Evolutionary conservation across 1,284 basidiomycete species (phyloP).

Genomic region (Trametes versicolor): DNA sequence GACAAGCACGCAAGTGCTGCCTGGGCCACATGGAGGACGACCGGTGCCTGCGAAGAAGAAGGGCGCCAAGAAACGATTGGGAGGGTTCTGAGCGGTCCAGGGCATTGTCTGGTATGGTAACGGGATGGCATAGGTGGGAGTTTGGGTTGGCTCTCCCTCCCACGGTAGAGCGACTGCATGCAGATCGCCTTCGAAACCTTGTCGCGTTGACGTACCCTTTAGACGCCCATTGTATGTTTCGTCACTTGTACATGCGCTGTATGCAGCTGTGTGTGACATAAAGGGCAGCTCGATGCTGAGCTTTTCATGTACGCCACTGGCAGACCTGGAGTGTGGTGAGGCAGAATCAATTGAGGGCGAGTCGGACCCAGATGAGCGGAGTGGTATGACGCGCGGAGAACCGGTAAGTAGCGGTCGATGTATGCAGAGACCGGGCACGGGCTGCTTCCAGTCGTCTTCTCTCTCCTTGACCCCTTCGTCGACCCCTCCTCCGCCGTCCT

Average conservation of each 20-base stretch:
- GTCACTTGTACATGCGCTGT: background rate
- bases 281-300: background rate
- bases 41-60: constrained; percentile 62
- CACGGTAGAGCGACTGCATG: constrained; percentile 1
- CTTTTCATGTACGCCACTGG: background rate
- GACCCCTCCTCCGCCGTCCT: constrained; percentile 22
- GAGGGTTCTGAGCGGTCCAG: constrained; percentile 69
- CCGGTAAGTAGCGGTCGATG: constrained; percentile 13
- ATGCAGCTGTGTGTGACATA: constrained; percentile 9
- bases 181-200: constrained; percentile 18
- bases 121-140: background rate
- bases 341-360: background rate
- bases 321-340: background rate
- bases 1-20: constrained; percentile 74
- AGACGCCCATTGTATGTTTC: background rate
- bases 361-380: constrained; percentile 7
- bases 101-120: constrained; percentile 3
- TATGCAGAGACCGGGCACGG: background rate
- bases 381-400: constrained; percentile 7
- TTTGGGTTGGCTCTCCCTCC: background rate
- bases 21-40: constrained; percentile 77
- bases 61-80: constrained; percentile 71
- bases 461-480: constrained; percentile 22
- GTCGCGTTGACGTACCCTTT: background rate
- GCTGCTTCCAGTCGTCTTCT: constrained; percentile 14